Evolutionary conservation across 805 yeast genomes (phyloP), one percentile per base, ranked within the genome.

Genomic region (Candida coleopterorum): DNA sequence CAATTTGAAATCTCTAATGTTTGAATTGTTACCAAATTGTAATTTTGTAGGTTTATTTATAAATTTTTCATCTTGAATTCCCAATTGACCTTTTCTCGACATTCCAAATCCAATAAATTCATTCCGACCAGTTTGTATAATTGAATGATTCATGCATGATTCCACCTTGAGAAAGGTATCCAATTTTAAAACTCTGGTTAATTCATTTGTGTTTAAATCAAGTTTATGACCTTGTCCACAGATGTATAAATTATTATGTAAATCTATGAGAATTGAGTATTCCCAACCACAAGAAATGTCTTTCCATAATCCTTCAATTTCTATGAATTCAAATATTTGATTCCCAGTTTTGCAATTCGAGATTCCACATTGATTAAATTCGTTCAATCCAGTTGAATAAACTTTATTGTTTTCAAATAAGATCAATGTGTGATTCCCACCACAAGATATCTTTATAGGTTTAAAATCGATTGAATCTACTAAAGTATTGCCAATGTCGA

Each of bases 401-500:
- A 81, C 54, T 0, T 58, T 53, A 1, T 90, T 90, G 32, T 68
- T 58, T 1, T 57, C 62, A 9, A 74, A 53, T 6, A 87, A 53
- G 2, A 86, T 42, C 12, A 85, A 47, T 0, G 95, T 81, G 53
- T 90, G 97, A 48, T 89, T 89, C 0, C 97, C 97, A 4, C 96
- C 97, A 47, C 88, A 78, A 0, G 68, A 72, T 9, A 88, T 64
- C 45, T 66, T 63, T 33, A 50, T 37, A 0, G 79, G 71, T n/a
- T 35, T 42, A 3, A 24, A 12, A 8, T 37, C 34, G 12, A 46
- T 18, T 2, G 18, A 53, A 3, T 15, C 18, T 6, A 29, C 47
- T 28, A 28, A 17, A 6, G 24, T 21, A 9, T 40, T 46, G 22
- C 23, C 34, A 7, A 31, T 15, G 4, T 17, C 28, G 36, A 61